Conservation (phyloP, 345 rosid genomes). For the Lenwebbia sp. region DNA sequence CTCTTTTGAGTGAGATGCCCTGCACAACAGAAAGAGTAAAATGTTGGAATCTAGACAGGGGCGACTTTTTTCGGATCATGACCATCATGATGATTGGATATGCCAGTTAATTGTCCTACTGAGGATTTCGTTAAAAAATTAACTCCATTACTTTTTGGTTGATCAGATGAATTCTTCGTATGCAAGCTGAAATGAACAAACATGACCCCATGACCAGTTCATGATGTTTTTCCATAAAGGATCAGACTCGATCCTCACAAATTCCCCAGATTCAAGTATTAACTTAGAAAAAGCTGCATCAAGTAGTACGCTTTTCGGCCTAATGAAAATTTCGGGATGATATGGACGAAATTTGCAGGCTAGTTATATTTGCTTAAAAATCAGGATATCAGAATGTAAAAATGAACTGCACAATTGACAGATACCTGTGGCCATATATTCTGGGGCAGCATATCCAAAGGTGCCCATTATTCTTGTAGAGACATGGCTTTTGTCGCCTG, state of each 20-base stretch:
- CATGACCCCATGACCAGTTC: background rate
- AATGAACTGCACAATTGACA: constrained; percentile 1
- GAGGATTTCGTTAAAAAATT: background rate
- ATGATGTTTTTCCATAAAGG: background rate
- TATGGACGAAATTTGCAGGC: background rate
- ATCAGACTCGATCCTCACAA: background rate
- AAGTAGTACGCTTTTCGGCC: background rate
- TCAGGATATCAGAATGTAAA: constrained; percentile 30
- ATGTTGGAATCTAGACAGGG: background rate
- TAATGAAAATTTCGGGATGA: background rate
- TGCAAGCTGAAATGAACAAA: background rate
- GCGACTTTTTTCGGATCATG: background rate
- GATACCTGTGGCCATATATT: constrained; percentile 25
- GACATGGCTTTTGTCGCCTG: constrained; percentile 35
- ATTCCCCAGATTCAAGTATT: background rate
- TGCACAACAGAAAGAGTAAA: background rate
- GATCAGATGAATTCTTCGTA: background rate
- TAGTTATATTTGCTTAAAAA: background rate
- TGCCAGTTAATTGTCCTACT: background rate
- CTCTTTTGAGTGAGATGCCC: constrained; percentile 81
- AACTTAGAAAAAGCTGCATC: background rate
- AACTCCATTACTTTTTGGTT: background rate
- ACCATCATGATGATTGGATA: background rate
- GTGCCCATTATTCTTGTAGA: constrained; percentile 44
- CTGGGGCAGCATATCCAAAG: constrained; percentile 43